These are phyloP conservation scores for Petrea volubilis DNA, from an alignment of 257 asterid species.

Conservation along the genomic window DNA sequence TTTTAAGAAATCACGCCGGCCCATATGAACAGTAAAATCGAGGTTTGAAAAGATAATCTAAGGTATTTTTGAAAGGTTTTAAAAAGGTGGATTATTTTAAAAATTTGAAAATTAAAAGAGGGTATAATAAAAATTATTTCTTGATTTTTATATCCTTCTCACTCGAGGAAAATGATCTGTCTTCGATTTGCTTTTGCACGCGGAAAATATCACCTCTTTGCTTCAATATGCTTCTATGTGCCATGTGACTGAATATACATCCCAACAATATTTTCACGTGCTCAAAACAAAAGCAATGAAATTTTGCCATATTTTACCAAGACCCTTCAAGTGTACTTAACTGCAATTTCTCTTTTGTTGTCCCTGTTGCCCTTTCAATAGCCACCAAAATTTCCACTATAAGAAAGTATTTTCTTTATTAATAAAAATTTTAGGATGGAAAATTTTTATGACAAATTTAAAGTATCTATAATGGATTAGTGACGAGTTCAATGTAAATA, in stretches of 20 bases:
- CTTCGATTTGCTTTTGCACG: background rate
- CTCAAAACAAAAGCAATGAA: background rate
- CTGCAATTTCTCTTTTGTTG: background rate
- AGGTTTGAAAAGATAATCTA: too few species aligned
- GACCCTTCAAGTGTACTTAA: background rate
- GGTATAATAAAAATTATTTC: too few species aligned
- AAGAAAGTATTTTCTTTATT: too few species aligned
- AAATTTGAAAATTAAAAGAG: too few species aligned
- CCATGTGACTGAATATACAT: slow-evolving; percentile 15
- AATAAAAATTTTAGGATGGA: too few species aligned
- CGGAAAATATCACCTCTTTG: background rate
- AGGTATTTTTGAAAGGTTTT: too few species aligned
- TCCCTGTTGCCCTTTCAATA: background rate
- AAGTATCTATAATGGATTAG: too few species aligned
- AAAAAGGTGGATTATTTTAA: too few species aligned
- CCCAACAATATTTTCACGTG: slow-evolving; percentile 22
- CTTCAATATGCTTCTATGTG: background rate
- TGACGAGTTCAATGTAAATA: too few species aligned
- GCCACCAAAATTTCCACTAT: background rate
- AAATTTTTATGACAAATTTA: too few species aligned
- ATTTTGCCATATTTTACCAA: slow-evolving; percentile 11
- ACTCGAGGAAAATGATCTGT: background rate
- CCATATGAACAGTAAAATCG: too few species aligned
- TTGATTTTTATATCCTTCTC: background rate
- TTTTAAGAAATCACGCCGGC: too few species aligned